These are phyloP conservation scores for Ramaria rubella DNA, from an alignment of 768 basidiomycete species.

Conservation along the genomic window DNA sequence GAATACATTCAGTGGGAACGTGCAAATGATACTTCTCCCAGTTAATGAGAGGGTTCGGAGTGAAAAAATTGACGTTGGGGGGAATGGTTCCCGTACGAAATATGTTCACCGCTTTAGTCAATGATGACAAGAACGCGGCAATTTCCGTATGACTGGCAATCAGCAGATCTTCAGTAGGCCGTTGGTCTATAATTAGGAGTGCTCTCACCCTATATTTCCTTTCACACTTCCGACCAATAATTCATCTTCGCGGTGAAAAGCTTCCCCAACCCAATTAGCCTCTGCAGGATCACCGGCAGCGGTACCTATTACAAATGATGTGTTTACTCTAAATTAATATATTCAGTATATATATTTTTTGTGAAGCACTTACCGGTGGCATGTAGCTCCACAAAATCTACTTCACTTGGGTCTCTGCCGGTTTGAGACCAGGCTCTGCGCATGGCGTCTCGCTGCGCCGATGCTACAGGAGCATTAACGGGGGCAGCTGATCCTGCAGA, in stretches of 20 bases:
- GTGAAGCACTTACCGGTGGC: slow-evolving; percentile 13
- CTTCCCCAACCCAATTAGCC: slow-evolving; percentile 14
- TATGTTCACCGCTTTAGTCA: slow-evolving; percentile 38
- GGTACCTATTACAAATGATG: slow-evolving; percentile 24
- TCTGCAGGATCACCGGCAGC: slow-evolving; percentile 15
- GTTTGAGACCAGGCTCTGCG: slow-evolving; percentile 16
- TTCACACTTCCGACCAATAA: slow-evolving; percentile 16
- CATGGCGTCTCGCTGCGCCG: slow-evolving; percentile 34
- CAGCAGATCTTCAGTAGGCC: neutral
- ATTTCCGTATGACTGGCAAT: slow-evolving; percentile 34
- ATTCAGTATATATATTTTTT: neutral
- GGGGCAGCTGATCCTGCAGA: slow-evolving; percentile 32
- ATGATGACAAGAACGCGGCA: slow-evolving; percentile 37
- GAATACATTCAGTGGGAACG: slow-evolving; percentile 27
- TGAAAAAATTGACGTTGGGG: slow-evolving; percentile 33
- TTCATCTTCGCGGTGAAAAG: slow-evolving; percentile 14
- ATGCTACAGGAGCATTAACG: slow-evolving; percentile 32
- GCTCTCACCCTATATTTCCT: slow-evolving; percentile 19
- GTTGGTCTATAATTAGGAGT: slow-evolving; percentile 2
- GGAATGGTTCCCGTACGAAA: slow-evolving; percentile 32
- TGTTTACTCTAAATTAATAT: neutral
- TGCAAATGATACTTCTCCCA: slow-evolving; percentile 34
- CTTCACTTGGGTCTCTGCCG: slow-evolving; percentile 6
- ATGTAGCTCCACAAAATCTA: slow-evolving; percentile 15
- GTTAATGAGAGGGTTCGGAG: slow-evolving; percentile 32